Percentiles rank a stretch among this genome's conserved stretches.
Evolutionary conservation across 176 grass and related monocot species (phyloP).

Genomic region (barley (Hordeum vulgare)): DNA sequence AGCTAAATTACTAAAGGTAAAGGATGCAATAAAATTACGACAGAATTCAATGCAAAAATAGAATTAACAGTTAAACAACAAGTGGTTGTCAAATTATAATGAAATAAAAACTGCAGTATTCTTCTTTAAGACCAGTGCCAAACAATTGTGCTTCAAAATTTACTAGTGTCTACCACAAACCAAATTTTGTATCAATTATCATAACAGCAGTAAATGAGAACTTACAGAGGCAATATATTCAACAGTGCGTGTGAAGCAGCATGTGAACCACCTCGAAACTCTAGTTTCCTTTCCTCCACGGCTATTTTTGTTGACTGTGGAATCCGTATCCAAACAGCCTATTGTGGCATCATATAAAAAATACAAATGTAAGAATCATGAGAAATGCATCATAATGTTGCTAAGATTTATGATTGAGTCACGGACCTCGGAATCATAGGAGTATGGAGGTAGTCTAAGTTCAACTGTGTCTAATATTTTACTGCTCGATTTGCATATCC

Average conservation of each 20-base stretch:
- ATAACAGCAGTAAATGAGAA: conserved; percentile 9
- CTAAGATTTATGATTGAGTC: conserved; percentile 9
- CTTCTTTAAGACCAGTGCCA: neutral
- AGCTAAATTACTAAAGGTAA: neutral
- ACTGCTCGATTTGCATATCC: conserved; percentile 71
- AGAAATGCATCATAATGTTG: neutral
- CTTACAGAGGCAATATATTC: conserved; percentile 80
- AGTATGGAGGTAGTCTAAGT: conserved; percentile 75
- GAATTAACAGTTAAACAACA: neutral
- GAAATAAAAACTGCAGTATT: neutral
- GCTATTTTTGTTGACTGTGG: conserved; percentile 51
- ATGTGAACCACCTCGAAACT: conserved; percentile 70
- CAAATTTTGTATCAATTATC: neutral
- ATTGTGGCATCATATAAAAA: conserved; percentile 7
- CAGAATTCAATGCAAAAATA: neutral
- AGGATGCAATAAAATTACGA: neutral
- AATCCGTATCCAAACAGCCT: conserved; percentile 84
- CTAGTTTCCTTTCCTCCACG: conserved; percentile 52
- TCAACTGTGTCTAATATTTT: conserved; percentile 65
- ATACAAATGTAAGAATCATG: neutral
- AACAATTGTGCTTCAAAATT: neutral
- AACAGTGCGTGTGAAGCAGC: conserved; percentile 80
- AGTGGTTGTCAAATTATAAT: neutral
- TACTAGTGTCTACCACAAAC: neutral
- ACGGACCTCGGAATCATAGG: conserved; percentile 67